Base-by-base conservation (phyloP, 441 rosid species). In the Eutrema salsugineum region DNA sequence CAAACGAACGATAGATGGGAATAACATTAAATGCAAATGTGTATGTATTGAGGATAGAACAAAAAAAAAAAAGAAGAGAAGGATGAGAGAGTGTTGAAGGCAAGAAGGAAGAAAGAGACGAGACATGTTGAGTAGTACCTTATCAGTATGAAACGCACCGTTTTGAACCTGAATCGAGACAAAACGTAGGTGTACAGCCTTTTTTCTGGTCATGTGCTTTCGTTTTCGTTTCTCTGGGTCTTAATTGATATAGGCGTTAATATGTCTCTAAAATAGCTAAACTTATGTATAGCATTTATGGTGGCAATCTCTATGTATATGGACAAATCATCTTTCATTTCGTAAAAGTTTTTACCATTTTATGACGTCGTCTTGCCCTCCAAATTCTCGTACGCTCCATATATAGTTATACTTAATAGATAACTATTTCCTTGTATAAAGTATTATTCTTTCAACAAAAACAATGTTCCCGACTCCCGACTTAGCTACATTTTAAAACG, bases 241-340 rank as follows among this genome's bases (percentile, higher is more conserved):
- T 65, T 73, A 39, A 5, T 50, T 50, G 7, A 15, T 15, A 11
- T 50, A 62, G 60, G 63, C 27, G 42, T 71, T 61, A 1, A 38
- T 73, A 47, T 73, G 66, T 73, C 72, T 73, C 72, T 56, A 58
- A 72, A 55, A 56, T 72, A 72, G 71, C 66, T 72, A 46, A 27
- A 56, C 19, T 27, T 64, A 56, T 65, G 59, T 56, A 49, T 49
- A 15, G 47, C 63, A 71, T 54, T 63, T 33, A 35, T 72, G 6
- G 30, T 24, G 30, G 38, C 44, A 16, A 27, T 54, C 16, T 33
- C 62, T 71, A 42, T 53, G 28, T 43, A 20, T 11, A 6, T 51
- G 48, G 33, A 33, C 42, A 64, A 64, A 65, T 24, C 5, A 47
- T 27, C 15, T 14, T 36, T 55, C 39, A 44, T 43, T 51, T 33